phyloP scores from a whole-genome alignment of 768 basidiomycete genomes.

The Hericium erinaceus region DNA sequence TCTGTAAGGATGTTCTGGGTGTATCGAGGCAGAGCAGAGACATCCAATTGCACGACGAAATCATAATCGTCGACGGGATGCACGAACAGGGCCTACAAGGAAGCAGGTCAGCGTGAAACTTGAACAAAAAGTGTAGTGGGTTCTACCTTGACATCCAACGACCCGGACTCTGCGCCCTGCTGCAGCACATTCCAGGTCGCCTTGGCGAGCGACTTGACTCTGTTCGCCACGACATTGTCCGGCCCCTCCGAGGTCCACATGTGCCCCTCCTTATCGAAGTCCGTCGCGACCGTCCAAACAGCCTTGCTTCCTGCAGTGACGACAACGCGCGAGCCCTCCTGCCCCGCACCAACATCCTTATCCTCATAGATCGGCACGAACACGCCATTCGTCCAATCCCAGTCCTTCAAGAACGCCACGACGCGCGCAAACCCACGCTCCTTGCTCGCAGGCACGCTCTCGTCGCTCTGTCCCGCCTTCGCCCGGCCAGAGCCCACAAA shows the following conservation, averaged over 20 bases:
- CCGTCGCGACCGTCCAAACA: conserved; percentile 76
- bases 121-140: background rate
- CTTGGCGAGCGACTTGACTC: conserved; percentile 63
- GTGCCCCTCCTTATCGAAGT: conserved; percentile 60
- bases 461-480: conserved; percentile 25
- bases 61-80: conserved; percentile 84
- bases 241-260: conserved; percentile 71
- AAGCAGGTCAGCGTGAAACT: background rate
- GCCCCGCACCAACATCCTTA: conserved; percentile 14
- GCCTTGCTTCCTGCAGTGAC: conserved; percentile 30
- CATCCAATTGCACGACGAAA: conserved; percentile 68
- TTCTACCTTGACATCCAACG: conserved; percentile 51
- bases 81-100: conserved; percentile 63
- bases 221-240: conserved; percentile 60
- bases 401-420: conserved; percentile 64
- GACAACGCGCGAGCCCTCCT: conserved; percentile 18
- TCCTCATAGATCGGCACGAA: conserved; percentile 65
- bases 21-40: conserved; percentile 57
- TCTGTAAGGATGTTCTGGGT: conserved; percentile 58
- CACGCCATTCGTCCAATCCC: conserved; percentile 75
- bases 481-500: conserved; percentile 51
- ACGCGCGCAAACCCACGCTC: conserved; percentile 73
- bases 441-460: conserved; percentile 59
- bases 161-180: conserved; percentile 38
- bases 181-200: conserved; percentile 57